phyloP scores from a whole-genome alignment of 441 rosid genomes.

The Hura crepitans region DNA sequence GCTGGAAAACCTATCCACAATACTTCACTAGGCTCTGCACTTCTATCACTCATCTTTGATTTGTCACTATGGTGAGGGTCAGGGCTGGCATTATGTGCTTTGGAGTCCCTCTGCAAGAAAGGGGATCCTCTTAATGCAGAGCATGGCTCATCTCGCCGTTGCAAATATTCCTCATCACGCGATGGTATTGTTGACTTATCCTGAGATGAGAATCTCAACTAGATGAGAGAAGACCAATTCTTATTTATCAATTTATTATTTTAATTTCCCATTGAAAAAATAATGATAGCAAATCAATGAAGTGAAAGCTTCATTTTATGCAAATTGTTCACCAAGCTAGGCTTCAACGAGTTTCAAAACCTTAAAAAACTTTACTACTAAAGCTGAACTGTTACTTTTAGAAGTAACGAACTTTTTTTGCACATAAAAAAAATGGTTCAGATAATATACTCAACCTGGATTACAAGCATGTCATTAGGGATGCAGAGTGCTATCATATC shows the following conservation, averaged over 20 bases:
- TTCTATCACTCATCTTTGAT: constrained; percentile 55
- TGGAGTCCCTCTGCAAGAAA: constrained; percentile 62
- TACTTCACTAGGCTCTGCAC: constrained; percentile 84
- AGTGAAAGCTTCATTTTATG: constrained; percentile 3
- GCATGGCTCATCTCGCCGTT: constrained; percentile 58
- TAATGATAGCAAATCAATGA: constrained; percentile 16
- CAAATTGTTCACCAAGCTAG: background rate
- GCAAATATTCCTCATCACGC: constrained; percentile 53
- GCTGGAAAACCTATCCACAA: constrained; percentile 95
- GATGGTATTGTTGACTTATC: constrained; percentile 62
- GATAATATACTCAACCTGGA: constrained; percentile 1
- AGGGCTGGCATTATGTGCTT: constrained; percentile 56
- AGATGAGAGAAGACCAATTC: constrained; percentile 36
- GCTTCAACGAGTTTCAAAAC: background rate
- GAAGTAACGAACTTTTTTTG: background rate
- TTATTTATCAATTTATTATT: constrained; percentile 19
- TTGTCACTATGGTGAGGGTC: constrained; percentile 51
- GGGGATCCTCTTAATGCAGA: constrained; percentile 56
- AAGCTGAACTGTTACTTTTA: background rate
- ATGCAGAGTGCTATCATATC: no score
- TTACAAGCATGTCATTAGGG: background rate
- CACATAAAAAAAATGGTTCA: background rate
- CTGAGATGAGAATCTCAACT: constrained; percentile 60
- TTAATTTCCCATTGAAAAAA: constrained; percentile 14
- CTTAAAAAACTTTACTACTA: background rate